Base-by-base conservation (phyloP, 2,329 filamentous ascomycete genomes). In the Metarhizium humberi region DNA sequence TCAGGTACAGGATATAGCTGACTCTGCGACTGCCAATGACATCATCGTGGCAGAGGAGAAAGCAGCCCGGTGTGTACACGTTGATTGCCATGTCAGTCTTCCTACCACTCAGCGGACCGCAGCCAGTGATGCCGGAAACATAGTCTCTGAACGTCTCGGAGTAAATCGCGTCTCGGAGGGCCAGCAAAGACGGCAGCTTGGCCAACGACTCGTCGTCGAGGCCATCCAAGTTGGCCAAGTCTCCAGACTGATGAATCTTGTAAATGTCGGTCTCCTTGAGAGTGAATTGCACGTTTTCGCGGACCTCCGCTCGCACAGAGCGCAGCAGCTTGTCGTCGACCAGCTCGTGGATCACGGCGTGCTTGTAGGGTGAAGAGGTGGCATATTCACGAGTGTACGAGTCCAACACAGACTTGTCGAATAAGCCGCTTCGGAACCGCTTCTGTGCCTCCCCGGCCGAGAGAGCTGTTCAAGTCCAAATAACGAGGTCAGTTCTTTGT, bases 11-110 rank as follows among this genome's bases (percentile, higher is more conserved):
- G 62, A 99, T 99, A 71, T 96, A 99, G 78, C 92, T 96, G 65
- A 99, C 86, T 61, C 92, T 86, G 58, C 94, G 82, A 66, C 88
- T 96, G n/a, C 94, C 94, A 70, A 99, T 99, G 58, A 99, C 94
- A 73, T 99, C 94, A 77, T 99, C 94, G 67, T 99, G 94, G 73
- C 94, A 97, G 34, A 99, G 79, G 30, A 99, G 79, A 70, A 95
- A 95, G 68, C 92, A 97, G 45, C 94, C 92, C 5, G 94, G 92
- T 0, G 91, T 96, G 71, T 99, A 99, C 52, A 99, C 86, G 68
- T 99, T 99, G 77, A 99, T 95, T 57, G 94, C 94, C 91, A 99
- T 96, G 72, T 99, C 94, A 18, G 94, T 97, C 78, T 97, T 99
- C 71, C 82, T 83, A 2, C 92, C 94, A 65, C 90, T 96, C 66